Evolutionary conservation across 2,329 filamentous ascomycete genomes (phyloP).

Genomic region (Colletotrichum lentis): DNA sequence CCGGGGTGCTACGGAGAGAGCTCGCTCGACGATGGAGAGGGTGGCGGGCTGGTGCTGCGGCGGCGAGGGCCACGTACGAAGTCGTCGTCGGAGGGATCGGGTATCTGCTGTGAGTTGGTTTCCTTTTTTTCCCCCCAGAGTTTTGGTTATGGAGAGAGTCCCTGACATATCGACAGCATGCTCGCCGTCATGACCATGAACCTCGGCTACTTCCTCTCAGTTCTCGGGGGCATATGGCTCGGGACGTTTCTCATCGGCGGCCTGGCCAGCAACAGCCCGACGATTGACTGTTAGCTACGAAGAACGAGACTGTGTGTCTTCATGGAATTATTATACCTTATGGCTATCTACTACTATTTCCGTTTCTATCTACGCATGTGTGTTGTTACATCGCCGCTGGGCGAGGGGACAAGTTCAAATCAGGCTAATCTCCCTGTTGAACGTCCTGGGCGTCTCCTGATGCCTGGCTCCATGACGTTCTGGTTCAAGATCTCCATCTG

Average conservation of each 20-base stretch:
- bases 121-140: no score
- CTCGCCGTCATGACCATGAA: conserved; percentile 91
- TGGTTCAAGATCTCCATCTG: no score
- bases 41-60: conserved; percentile 36
- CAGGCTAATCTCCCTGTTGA: background rate
- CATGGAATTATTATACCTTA: no score
- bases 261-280: conserved; percentile 2
- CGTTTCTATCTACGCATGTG: rapidly evolving
- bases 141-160: background rate
- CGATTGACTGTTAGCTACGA: background rate
- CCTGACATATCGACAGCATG: conserved; percentile 67
- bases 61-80: conserved; percentile 38
- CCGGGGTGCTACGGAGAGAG: conserved; percentile 4
- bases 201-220: conserved; percentile 82
- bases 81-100: conserved; percentile 73
- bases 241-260: conserved; percentile 58
- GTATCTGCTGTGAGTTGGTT: conserved; percentile 79
- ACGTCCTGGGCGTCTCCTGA: background rate
- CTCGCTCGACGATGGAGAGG: conserved; percentile 26
- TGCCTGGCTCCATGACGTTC: background rate
- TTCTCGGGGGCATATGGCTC: conserved; percentile 79
- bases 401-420: background rate
- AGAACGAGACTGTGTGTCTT: background rate
- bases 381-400: no score
- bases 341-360: background rate